Evolutionary conservation across 768 basidiomycete species (phyloP), one percentile per base, ranked within the genome.

Genomic region (Omphalotus guepiniiformis): DNA sequence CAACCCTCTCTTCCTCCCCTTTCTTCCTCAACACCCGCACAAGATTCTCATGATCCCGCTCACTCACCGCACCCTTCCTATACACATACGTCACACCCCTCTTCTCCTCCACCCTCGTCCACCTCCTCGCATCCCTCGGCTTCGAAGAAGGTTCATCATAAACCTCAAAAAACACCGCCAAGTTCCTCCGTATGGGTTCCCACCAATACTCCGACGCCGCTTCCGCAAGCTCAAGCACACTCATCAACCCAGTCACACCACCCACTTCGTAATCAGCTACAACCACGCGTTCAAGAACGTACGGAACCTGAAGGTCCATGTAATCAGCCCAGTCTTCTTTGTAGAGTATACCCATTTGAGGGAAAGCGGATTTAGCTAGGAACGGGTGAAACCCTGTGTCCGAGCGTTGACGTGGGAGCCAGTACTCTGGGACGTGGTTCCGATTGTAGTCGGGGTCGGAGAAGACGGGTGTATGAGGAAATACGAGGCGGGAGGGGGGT

Each of bases 311-410:
- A 56, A 89, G 78, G 48, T 75, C 71, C 29, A 75, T 72, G 55
- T 84, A 83, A 63, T 94, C 92, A 39, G 76, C 71, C 79, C 89
- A 92, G 57, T 93, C 91, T 49, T 83, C 77, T 15, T 69, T 49
- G 61, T 83, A 91, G 68, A 87, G 76, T 42, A 83, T 19, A 4
- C 27, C 39, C 45, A 51, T 47, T 25, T 40, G 42, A 6, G 53
- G 53, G 21, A 54, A 48, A 3, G 47, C 53, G 19, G 43, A 22
- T 44, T 88, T 86, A 41, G 74, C 65, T n/a, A 84, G 67, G 55
- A 78, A 78, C 0, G 85, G 85, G 63, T 92, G 88, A 54, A 89
- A 78, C 4, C 83, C 83, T 21, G 74, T 78, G 49, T 79, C 72
- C 2, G 74, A 72, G 13, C 82, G 77, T 25, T 61, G 59, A 27